Percentiles rank a stretch among this genome's conserved stretches.
Conservation (phyloP, 805 yeast species). For the Yarrowia deformans region DNA sequence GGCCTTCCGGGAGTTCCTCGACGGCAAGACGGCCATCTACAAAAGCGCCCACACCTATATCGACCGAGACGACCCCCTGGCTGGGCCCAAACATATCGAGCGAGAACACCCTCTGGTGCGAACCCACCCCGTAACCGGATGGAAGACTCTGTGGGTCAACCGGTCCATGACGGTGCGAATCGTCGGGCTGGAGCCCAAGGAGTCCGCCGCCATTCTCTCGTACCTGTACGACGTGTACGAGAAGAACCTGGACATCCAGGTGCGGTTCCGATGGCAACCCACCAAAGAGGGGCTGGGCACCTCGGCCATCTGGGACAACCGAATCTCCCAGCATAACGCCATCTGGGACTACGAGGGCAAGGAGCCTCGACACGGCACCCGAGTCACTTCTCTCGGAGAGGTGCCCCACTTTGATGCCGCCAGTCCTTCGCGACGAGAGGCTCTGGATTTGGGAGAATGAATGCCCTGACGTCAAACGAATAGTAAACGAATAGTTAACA, state of each 20-base stretch:
- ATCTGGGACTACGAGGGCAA: constrained; percentile 58
- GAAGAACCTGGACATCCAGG: constrained; percentile 62
- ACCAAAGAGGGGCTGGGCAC: constrained; percentile 56
- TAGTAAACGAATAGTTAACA: too few species aligned
- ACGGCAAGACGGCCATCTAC: constrained; percentile 56
- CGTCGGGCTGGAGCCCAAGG: constrained; percentile 60
- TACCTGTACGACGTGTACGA: constrained; percentile 58
- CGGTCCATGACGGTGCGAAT: constrained; percentile 60
- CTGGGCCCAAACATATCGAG: constrained; percentile 53
- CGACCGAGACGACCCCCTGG: constrained; percentile 57
- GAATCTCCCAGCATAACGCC: constrained; percentile 62
- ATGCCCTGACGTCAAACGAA: too few species aligned
- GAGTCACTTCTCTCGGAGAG: constrained; percentile 65
- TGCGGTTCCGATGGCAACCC: constrained; percentile 59
- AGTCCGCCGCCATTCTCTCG: constrained; percentile 58
- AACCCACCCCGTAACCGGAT: constrained; percentile 71
- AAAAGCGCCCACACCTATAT: constrained; percentile 55
- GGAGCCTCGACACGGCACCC: constrained; percentile 51
- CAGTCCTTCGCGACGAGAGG: constrained; percentile 43
- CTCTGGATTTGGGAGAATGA: neutral
- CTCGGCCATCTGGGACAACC: constrained; percentile 67
- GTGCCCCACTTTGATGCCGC: constrained; percentile 58
- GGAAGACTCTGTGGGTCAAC: constrained; percentile 65
- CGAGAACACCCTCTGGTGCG: constrained; percentile 63
- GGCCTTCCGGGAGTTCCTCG: constrained; percentile 56